Conservation (phyloP, 257 asterid genomes). For the Fraxinus quadrangulata region DNA sequence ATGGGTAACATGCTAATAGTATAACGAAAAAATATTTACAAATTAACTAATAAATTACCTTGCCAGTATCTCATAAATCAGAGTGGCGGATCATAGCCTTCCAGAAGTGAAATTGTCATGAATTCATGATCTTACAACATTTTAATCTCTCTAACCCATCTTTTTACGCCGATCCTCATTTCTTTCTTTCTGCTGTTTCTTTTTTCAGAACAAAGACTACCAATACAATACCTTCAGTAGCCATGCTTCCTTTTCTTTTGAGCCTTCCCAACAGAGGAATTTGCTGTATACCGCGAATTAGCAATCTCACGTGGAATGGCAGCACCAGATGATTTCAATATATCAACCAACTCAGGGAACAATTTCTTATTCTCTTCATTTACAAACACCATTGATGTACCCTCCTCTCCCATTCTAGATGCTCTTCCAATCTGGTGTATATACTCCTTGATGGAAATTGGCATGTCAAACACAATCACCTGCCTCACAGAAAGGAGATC, state of each 20-base stretch:
- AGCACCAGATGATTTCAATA: slow-evolving; percentile 70
- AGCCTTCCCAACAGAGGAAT: slow-evolving; percentile 42
- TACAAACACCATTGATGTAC: slow-evolving; percentile 67
- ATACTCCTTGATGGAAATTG: slow-evolving; percentile 82
- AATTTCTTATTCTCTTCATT: slow-evolving; percentile 82
- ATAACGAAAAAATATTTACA: not conserved
- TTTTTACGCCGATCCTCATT: not conserved
- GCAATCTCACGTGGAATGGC: slow-evolving; percentile 79
- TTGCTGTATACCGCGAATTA: slow-evolving; percentile 43
- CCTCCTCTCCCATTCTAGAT: slow-evolving; percentile 87
- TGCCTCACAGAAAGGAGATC: slow-evolving; percentile 75
- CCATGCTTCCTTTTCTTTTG: slow-evolving; percentile 67
- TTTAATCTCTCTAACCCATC: not conserved
- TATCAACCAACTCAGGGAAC: slow-evolving; percentile 63
- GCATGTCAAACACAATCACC: slow-evolving; percentile 91
- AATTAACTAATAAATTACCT: not conserved
- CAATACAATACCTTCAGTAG: slow-evolving; percentile 26
- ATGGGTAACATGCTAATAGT: not conserved
- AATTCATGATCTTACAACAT: not conserved
- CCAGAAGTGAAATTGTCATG: not conserved
- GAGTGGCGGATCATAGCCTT: not conserved
- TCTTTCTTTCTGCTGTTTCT: not conserved
- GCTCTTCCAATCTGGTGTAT: slow-evolving; percentile 97
- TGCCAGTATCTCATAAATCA: not conserved
- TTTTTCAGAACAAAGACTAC: not conserved